phyloP scores from a whole-genome alignment of 108 stramenopile species.

The Skeletonema tropicum region DNA sequence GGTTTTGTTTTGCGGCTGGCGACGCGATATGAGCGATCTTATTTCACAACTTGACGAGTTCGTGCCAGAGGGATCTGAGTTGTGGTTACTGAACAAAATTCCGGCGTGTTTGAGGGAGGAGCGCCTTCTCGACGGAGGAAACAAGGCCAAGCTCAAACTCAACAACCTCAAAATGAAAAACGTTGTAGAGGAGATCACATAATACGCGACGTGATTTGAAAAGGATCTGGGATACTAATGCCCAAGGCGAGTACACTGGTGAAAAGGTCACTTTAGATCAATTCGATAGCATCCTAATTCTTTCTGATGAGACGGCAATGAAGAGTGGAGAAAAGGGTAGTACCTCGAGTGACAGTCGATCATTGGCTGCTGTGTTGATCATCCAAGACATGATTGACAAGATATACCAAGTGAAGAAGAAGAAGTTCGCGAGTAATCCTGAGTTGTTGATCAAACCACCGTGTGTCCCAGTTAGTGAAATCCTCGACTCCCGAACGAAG shows the following conservation, averaged over 20 bases:
- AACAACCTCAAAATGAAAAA: constrained; percentile 29
- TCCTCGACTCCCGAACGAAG: constrained; percentile 53
- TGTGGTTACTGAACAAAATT: constrained; percentile 20
- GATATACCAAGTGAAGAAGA: constrained; percentile 5
- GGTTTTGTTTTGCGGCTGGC: constrained; percentile 49
- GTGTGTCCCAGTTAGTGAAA: constrained; percentile 39
- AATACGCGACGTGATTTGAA: constrained; percentile 29
- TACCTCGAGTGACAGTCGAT: constrained; percentile 11
- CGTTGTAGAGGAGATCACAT: constrained; percentile 22
- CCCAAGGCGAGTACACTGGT: constrained; percentile 7
- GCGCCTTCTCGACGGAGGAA: constrained; percentile 13
- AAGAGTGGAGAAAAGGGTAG: constrained; percentile 1
- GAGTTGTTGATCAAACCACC: not conserved
- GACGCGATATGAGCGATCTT: constrained; percentile 42
- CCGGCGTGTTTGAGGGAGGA: constrained; percentile 9
- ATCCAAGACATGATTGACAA: constrained; percentile 8
- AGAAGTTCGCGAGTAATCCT: not conserved
- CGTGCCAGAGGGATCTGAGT: constrained; percentile 23
- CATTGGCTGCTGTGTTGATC: constrained; percentile 9
- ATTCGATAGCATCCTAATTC: constrained; percentile 36
- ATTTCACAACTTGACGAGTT: constrained; percentile 31
- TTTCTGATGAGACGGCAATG: constrained; percentile 24
- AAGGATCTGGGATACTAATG: constrained; percentile 6
- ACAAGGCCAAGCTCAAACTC: constrained; percentile 11
- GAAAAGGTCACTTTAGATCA: constrained; percentile 14